These are phyloP conservation scores for Colletotrichum sp. DNA, from an alignment of 2,329 filamentous ascomycete genomes.

Conservation along the genomic window DNA sequence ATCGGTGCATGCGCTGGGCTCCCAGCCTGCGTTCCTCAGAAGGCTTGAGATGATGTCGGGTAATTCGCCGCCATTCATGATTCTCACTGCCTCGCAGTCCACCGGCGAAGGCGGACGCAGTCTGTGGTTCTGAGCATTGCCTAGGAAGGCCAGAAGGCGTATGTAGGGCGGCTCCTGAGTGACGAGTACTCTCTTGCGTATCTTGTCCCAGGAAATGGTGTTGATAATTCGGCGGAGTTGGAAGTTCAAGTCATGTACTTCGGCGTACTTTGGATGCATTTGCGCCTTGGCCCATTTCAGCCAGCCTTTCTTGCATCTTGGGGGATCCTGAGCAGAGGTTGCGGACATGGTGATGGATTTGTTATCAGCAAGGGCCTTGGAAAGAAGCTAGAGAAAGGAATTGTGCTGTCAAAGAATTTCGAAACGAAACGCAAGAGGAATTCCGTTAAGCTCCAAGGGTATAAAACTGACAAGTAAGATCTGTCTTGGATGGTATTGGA, in stretches of 20 bases:
- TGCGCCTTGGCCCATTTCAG: too few species aligned
- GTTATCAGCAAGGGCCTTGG: too few species aligned
- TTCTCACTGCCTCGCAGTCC: neutral
- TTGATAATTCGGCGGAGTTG: too few species aligned
- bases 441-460: too few species aligned
- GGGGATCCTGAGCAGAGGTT: too few species aligned
- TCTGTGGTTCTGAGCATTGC: neutral
- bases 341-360: too few species aligned
- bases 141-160: neutral
- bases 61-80: neutral
- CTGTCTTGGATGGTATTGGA: neutral
- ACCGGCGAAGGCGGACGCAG: neutral
- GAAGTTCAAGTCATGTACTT: too few species aligned
- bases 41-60: neutral
- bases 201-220: too few species aligned
- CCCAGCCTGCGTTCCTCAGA: neutral
- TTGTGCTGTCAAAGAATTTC: neutral
- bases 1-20: neutral
- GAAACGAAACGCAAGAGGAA: too few species aligned
- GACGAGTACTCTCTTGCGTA: neutral
- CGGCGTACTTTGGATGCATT: too few species aligned
- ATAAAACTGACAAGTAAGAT: accelerated
- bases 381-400: too few species aligned
- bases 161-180: neutral
- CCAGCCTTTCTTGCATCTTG: too few species aligned